Conservation (phyloP, 768 basidiomycete genomes). For the Nidularia pulvinata region DNA sequence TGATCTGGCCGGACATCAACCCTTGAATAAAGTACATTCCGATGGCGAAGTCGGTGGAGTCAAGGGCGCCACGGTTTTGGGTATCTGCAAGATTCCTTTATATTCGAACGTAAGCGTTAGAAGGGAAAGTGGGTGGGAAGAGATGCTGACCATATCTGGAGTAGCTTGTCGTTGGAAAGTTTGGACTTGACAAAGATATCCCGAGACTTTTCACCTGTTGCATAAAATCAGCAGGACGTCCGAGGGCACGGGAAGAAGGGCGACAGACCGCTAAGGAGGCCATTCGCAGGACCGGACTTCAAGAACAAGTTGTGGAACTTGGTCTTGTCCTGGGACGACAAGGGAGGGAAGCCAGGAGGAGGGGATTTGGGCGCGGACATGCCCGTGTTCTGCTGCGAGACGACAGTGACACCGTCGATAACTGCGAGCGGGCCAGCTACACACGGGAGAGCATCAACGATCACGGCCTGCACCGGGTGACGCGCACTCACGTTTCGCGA, state of each 20-base stretch:
- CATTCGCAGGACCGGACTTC: constrained; percentile 68
- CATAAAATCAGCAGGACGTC: neutral
- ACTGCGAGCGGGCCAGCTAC: constrained; percentile 84
- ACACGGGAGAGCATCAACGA: constrained; percentile 4
- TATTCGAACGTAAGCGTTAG: constrained; percentile 5
- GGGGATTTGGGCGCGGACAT: constrained; percentile 65
- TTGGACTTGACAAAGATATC: constrained; percentile 92
- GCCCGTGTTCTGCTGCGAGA: constrained; percentile 61
- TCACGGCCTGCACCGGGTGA: neutral
- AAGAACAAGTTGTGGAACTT: constrained; percentile 86
- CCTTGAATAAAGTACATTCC: constrained; percentile 97
- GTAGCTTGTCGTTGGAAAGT: constrained; percentile 82
- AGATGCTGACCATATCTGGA: constrained; percentile 83
- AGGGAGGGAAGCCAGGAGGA: constrained; percentile 56
- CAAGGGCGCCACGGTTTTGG: constrained; percentile 86
- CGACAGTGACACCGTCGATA: constrained; percentile 67
- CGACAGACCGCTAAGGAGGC: constrained; percentile 73
- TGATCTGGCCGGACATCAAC: constrained; percentile 79
- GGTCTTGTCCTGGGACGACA: constrained; percentile 78
- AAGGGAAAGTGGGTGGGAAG: neutral
- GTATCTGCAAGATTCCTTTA: constrained; percentile 94
- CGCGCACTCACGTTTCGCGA: constrained; percentile 65
- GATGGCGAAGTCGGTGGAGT: constrained; percentile 89
- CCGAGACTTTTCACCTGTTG: constrained; percentile 80
- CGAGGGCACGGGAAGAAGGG: neutral